Evolutionary conservation across 768 basidiomycete genomes (phyloP), one percentile per base, ranked within the genome.

Genomic region (Suillus cothurnatus): DNA sequence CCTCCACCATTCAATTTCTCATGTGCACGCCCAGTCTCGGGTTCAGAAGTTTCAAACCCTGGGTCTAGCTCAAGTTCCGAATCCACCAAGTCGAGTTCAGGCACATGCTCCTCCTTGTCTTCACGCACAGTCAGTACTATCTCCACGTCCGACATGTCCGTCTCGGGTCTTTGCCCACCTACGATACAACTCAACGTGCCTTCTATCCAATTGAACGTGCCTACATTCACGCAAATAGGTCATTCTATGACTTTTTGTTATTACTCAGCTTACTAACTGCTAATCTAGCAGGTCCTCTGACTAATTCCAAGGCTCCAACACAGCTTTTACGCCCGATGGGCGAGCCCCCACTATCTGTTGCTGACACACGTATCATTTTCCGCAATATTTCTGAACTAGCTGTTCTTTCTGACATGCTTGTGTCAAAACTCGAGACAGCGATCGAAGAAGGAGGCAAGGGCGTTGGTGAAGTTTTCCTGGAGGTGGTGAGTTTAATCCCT

Each of bases 371-470:
- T 66, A 85, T 86, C 65, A 89, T 94, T 53, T 94, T 95, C 77
- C 82, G 83, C 73, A 94, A 95, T 71, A 84, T 94, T 56, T 79
- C 85, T 5, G 89, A 94, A 66, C 82, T 95, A 2, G 93, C 93
- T 19, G 69, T 83, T 45, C 88, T 94, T 67, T 82, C 92, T 6
- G 90, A 93, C 71, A 73, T 76, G 23, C 88, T 94, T 66, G 82
- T 86, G 19, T 86, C 87, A 61, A 79, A 81, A 36, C 77, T 95
- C 4, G 89, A 93, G 71, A 78, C 80, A 26, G 90, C 90, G 0
- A 76, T 94, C 15, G 91, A 91, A 6, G 76, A 88, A 21, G 86
- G 85, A 15, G 86, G 89, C n/a, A 75, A 73, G 23, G 88, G 90
- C n/a, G 86, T 94, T 23, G 93, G 92, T 3, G 79, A 80, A 14